phyloP scores from a whole-genome alignment of 371 early-diverging fungal species.

The Mortierella sp. region DNA sequence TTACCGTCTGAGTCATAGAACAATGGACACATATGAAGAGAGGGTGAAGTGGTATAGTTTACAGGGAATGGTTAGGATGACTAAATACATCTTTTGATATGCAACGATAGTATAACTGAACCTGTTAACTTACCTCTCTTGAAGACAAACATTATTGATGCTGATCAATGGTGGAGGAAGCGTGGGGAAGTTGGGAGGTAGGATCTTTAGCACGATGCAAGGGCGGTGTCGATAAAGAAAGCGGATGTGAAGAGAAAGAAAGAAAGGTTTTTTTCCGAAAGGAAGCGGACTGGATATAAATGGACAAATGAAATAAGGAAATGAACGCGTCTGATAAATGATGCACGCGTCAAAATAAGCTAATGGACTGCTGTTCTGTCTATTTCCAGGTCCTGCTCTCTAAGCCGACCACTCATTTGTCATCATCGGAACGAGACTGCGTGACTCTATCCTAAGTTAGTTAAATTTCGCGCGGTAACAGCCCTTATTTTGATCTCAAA shows the following conservation, averaged over 20 bases:
- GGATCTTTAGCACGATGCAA: no score
- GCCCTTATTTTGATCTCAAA: neutral
- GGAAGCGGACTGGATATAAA: neutral
- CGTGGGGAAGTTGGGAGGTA: neutral
- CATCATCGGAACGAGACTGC: neutral
- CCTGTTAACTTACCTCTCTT: constrained; percentile 71
- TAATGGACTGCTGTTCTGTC: neutral
- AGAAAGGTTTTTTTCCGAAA: neutral
- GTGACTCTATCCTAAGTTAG: neutral
- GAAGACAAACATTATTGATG: constrained; percentile 71
- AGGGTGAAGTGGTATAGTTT: neutral
- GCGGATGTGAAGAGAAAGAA: constrained; percentile 8
- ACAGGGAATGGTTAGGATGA: neutral
- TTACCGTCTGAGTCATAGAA: constrained; percentile 5
- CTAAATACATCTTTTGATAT: neutral
- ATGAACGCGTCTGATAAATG: neutral
- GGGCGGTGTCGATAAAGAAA: neutral
- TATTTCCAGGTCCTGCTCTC: neutral
- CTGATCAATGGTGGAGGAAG: constrained; percentile 19
- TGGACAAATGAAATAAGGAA: constrained; percentile 21
- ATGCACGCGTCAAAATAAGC: constrained; percentile 3
- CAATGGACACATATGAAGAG: neutral
- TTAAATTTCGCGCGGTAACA: neutral
- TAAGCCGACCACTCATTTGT: neutral
- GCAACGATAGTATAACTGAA: no score